These are phyloP conservation scores for Lepidium sativum DNA, from an alignment of 345 rosid species.

Conservation along the genomic window DNA sequence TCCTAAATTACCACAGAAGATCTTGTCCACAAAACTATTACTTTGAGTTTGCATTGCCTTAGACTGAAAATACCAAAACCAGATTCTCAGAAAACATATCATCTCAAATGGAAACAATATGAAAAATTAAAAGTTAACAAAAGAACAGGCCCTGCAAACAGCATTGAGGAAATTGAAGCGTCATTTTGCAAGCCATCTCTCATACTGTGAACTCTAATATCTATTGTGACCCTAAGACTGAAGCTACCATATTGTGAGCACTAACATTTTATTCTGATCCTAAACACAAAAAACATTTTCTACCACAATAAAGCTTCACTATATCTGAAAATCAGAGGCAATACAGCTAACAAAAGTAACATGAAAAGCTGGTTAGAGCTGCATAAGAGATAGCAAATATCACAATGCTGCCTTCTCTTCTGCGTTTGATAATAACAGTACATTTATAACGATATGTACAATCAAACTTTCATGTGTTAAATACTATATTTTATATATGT, in stretches of 20 bases:
- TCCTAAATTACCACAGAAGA: constrained; percentile 44
- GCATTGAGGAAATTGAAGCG: neutral
- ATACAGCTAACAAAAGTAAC: neutral
- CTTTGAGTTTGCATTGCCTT: constrained; percentile 40
- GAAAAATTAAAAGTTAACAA: too few relatives aligned
- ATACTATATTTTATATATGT: neutral
- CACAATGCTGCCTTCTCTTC: neutral
- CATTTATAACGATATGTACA: neutral
- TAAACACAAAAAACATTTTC: neutral
- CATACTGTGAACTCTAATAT: constrained; percentile 2
- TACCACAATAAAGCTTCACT: neutral
- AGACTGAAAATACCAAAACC: constrained; percentile 37
- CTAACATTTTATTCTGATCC: neutral
- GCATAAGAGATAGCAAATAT: neutral
- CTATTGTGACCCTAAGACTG: neutral
- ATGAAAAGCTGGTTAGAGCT: neutral
- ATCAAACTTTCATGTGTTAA: neutral
- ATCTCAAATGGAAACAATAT: neutral
- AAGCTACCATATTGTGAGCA: neutral
- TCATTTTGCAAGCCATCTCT: neutral
- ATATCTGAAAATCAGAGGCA: neutral
- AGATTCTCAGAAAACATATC: neutral
- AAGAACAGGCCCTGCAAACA: neutral
- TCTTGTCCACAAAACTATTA: constrained; percentile 36
- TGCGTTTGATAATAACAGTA: neutral